Conservation (phyloP, 73 alveolate genomes). For the Paramecium primaurelia region DNA sequence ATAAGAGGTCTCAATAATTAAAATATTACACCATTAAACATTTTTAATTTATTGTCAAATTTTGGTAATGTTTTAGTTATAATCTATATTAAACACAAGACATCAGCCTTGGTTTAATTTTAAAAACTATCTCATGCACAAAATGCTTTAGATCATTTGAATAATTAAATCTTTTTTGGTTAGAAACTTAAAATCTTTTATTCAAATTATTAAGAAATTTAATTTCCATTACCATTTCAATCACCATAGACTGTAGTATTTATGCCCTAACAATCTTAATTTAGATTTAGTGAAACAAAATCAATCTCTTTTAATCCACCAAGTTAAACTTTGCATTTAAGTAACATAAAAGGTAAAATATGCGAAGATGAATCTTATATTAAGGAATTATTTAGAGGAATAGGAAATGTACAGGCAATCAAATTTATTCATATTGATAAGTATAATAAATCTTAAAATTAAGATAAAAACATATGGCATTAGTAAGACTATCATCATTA, state of each 20-base stretch:
- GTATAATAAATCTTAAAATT: background rate
- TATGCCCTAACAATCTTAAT: conserved; percentile 4
- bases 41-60: conserved; percentile 52
- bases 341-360: conserved; percentile 16
- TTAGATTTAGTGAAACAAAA: conserved; percentile 34
- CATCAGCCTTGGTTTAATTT: conserved; percentile 40
- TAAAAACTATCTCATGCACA: conserved; percentile 45
- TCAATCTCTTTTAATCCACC: conserved; percentile 58
- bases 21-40: conserved; percentile 38
- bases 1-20: conserved; percentile 48
- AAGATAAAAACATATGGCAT: conserved; percentile 53
- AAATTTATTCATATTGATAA: conserved; percentile 24
- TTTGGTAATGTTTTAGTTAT: conserved; percentile 53
- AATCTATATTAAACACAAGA: conserved; percentile 27
- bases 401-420: conserved; percentile 26
- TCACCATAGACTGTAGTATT: conserved; percentile 31
- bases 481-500: conserved; percentile 47
- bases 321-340: conserved; percentile 32
- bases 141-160: conserved; percentile 50
- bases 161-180: background rate
- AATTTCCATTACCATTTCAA: conserved; percentile 13
- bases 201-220: conserved; percentile 47
- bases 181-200: conserved; percentile 41
- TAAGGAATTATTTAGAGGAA: background rate
- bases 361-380: conserved; percentile 33